Evolutionary conservation across 495 filamentous ascomycete species (phyloP).

Genomic region (Lasiosphaeris hirsuta): DNA sequence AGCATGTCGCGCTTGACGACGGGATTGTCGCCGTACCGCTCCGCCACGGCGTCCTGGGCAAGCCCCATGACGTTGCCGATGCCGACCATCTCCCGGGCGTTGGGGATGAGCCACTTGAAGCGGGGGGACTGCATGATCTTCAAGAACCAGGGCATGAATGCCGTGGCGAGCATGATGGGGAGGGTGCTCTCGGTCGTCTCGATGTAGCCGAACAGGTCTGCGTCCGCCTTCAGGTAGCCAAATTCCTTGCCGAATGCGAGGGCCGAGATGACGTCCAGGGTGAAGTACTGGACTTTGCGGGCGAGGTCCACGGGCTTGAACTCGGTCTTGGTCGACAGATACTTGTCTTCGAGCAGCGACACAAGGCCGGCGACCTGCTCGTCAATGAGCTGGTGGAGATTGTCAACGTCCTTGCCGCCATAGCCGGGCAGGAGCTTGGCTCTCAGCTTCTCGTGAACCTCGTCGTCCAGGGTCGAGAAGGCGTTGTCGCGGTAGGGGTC

Average conservation of each 20-base stretch:
- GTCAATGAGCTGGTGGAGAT: slow-evolving; percentile 41
- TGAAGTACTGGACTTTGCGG: slow-evolving; percentile 36
- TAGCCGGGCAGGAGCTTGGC: slow-evolving; percentile 26
- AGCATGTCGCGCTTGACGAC: slow-evolving; percentile 32
- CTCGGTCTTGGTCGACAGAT: slow-evolving; percentile 35
- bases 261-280: slow-evolving; percentile 41
- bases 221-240: slow-evolving; percentile 32
- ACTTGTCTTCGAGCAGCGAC: slow-evolving; percentile 41
- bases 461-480: slow-evolving; percentile 4
- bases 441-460: not conserved
- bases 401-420: slow-evolving; percentile 26
- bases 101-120: slow-evolving; percentile 5
- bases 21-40: slow-evolving; percentile 5
- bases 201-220: slow-evolving; percentile 30
- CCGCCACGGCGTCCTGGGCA: slow-evolving; percentile 21
- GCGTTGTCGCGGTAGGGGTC: not conserved
- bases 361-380: slow-evolving; percentile 37
- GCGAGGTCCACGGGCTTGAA: slow-evolving; percentile 45
- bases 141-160: slow-evolving; percentile 6
- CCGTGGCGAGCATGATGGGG: slow-evolving; percentile 3
- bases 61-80: slow-evolving; percentile 22
- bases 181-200: slow-evolving; percentile 14
- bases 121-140: not conserved
- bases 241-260: slow-evolving; percentile 37
- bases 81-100: slow-evolving; percentile 1